Evolutionary conservation across 208 protist genomes (phyloP).

Genomic region (Trypanosoma cruzi): DNA sequence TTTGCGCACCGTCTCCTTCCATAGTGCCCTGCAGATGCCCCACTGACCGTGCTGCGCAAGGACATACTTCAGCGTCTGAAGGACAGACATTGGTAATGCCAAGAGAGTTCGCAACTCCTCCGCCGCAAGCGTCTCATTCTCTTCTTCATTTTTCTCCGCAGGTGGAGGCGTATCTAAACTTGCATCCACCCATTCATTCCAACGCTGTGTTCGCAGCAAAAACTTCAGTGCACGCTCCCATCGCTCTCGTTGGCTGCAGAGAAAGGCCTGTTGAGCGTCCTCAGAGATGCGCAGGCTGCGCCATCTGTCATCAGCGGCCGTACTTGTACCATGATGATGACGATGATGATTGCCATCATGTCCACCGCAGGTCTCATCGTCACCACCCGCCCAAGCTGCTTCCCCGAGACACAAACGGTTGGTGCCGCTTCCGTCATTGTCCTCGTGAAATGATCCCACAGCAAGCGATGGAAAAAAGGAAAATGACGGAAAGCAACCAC

Average conservation of each 20-base stretch:
- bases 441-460: background rate
- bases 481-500: background rate
- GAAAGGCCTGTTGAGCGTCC: conserved; percentile 18
- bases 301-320: background rate
- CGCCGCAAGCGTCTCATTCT: background rate
- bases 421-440: background rate
- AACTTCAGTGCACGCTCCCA: conserved; percentile 26
- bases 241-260: conserved; percentile 38
- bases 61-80: conserved; percentile 49
- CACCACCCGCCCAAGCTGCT: background rate
- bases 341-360: background rate
- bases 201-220: conserved; percentile 11
- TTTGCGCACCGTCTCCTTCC: conserved; percentile 4
- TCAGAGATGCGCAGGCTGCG: conserved; percentile 17
- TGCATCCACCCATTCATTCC: conserved; percentile 20
- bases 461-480: background rate
- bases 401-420: no score
- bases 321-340: background rate
- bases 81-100: background rate
- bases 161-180: background rate
- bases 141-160: background rate
- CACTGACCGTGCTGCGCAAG: conserved; percentile 68
- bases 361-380: background rate
- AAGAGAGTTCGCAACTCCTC: conserved; percentile 4
- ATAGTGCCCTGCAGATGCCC: conserved; percentile 17